Conservation (phyloP, 2,329 filamentous ascomycete species). For the Colletotrichum graminicola region DNA sequence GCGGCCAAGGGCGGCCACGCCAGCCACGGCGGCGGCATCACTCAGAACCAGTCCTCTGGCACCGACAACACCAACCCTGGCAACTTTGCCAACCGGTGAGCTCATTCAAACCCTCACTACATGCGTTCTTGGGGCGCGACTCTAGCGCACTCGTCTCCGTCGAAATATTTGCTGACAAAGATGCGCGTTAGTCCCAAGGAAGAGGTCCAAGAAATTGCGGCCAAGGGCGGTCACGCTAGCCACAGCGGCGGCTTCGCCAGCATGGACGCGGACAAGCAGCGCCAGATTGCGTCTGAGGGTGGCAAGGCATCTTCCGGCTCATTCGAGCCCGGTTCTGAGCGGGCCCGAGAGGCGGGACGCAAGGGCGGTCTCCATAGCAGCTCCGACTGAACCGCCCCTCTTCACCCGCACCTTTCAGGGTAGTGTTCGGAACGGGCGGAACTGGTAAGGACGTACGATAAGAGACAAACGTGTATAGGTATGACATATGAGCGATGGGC, state of each 20-base stretch:
- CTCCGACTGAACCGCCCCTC: not conserved
- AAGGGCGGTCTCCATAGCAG: constrained; percentile 59
- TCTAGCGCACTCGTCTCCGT: not conserved
- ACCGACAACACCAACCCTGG: constrained; percentile 34
- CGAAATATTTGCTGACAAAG: not conserved
- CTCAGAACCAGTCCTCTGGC: constrained; percentile 6
- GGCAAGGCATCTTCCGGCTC: constrained; percentile 65
- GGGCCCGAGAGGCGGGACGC: constrained; percentile 64
- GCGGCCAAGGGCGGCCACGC: constrained; percentile 57
- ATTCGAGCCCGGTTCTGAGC: constrained; percentile 66
- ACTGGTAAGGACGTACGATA: constrained; percentile 19
- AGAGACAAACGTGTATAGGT: not conserved
- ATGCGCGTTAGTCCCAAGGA: constrained; percentile 52
- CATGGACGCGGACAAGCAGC: constrained; percentile 60
- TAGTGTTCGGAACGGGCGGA: not conserved
- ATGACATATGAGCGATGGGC: constrained; percentile 6
- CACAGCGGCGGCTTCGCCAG: constrained; percentile 54
- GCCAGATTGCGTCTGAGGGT: constrained; percentile 67
- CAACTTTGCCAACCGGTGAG: constrained; percentile 45
- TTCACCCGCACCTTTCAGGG: no score
- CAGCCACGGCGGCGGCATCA: constrained; percentile 51
- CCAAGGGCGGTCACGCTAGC: constrained; percentile 56
- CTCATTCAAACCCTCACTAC: not conserved
- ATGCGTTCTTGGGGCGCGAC: no score
- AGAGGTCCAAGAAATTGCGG: constrained; percentile 58